phyloP scores from a whole-genome alignment of 805 yeast genomes.

The Blastobotrys parvus region DNA sequence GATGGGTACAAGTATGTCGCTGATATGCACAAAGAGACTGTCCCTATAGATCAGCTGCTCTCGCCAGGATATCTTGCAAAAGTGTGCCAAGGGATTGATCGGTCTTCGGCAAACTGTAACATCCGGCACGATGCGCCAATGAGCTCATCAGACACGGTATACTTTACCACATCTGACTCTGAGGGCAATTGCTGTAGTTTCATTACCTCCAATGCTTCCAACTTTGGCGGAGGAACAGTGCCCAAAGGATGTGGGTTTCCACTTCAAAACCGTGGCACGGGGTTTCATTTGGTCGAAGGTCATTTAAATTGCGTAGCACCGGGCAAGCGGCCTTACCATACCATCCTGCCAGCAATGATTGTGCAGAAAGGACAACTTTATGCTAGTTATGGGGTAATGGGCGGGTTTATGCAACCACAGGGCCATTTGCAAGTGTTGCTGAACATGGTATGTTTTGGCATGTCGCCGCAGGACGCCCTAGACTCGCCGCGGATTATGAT shows the following conservation, averaged over 20 bases:
- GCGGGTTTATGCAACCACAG: conserved; percentile 81
- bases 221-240: conserved; percentile 63
- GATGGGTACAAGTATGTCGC: conserved; percentile 65
- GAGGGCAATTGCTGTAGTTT: conserved; percentile 74
- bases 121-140: conserved; percentile 41
- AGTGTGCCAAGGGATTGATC: conserved; percentile 40
- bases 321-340: conserved; percentile 68
- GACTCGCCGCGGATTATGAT: conserved; percentile 75
- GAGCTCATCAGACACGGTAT: conserved; percentile 60
- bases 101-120: conserved; percentile 33
- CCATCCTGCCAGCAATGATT: conserved; percentile 76
- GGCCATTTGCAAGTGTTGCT: conserved; percentile 73
- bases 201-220: conserved; percentile 62
- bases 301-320: conserved; percentile 57
- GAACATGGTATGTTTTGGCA: conserved; percentile 53
- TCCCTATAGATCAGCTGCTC: too few species aligned
- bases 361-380: conserved; percentile 42
- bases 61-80: conserved; percentile 40
- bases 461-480: conserved; percentile 63
- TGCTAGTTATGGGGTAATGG: conserved; percentile 74
- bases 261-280: conserved; percentile 69
- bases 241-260: conserved; percentile 55
- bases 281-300: conserved; percentile 53
- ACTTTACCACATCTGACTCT: conserved; percentile 53
- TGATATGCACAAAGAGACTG: conserved; percentile 32